Evolutionary conservation across 2,329 filamentous ascomycete genomes (phyloP), one percentile per base, ranked within the genome.

Genomic region (Phialocephala subalpina): DNA sequence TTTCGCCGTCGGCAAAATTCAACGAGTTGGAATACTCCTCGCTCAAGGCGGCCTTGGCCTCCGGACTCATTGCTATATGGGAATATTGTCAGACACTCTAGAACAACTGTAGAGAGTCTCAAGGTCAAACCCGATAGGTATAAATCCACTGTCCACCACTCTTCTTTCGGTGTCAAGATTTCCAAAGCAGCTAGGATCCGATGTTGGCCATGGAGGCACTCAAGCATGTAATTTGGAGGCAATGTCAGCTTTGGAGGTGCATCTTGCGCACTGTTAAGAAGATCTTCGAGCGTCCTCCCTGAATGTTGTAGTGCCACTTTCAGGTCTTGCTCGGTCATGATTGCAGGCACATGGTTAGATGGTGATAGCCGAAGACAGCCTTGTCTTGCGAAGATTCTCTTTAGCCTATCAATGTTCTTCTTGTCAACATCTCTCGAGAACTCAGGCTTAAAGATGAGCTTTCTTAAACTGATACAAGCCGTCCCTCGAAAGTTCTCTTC

Each of bases 131-230:
- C 56, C 63, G 35, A 49, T 8, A 63, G 22, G 49, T 66, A 66
- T 33, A 66, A 60, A 52, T 63, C 60, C 22, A 66, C 64, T 20
- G 45, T 60, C 55, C 64, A 66, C 64, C 59, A 66, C 12, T 40
- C 52, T 52, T 66, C 53, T 55, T n/a, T 45, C 20, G 59, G 60
- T 20, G 42, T 36, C 9, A 66, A 49, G 27, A 62, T 38, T 55
- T 66, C 59, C 62, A 55, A 29, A 40, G 38, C 59, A 20, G 55
- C 64, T 38, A 53, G 42, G 11, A 66, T 62, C 14, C 64, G 59
- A 36, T 66, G 56, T 52, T 58, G 63, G 45, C 58, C 49, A 29
- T 65, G 58, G n/a, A 65, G 63, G 52, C 58, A 60, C 29, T 36
- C n/a, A 22, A 65, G 52, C 29, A 57, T 35, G 49, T 29, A 65